Base-by-base conservation (phyloP, 352 stramenopile species). In the Phytopythium montanum region DNA sequence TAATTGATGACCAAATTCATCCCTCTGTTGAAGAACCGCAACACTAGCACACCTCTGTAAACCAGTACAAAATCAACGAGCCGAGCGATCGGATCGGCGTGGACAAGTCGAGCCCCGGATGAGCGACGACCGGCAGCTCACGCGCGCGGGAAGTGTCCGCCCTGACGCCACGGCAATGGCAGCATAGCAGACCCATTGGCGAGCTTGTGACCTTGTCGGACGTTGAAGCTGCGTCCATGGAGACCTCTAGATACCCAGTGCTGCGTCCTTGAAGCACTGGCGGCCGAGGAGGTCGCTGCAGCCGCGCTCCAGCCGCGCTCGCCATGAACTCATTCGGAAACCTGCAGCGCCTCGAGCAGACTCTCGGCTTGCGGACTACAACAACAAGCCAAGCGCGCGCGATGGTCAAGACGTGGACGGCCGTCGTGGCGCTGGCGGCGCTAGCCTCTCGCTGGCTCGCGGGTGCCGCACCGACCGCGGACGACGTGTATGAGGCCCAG, bases 381-480 rank as follows among this genome's bases (percentile, higher is more conserved):
- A n/a, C n/a, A n/a, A n/a, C n/a, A n/a, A n/a, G n/a, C n/a, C n/a
- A n/a, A n/a, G n/a, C n/a, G n/a, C n/a, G n/a, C 34, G 48, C n/a
- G 2, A 81, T 81, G 70, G 33, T 81, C 60, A 77, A 65, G 33
- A 70, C 62, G 56, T 83, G 70, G 67, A 13, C 69, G 36, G 51
- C 66, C 8, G 50, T 64, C 5, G 34, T 85, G 28, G 65, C 51
- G 2, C 60, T 66, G 54, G 60, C 65, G 34, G 68, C 63, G 36
- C 49, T 83, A 23, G 54, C 39, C 45, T 28, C 55, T 14, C 38
- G 66, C 31, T 36, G 9, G 1, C 28, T 54, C 0, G 49, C 59
- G 31, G 23, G 36, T 5, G 50, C 67, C 8, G 44, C 67, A 10
- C 59, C 62, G 33, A 31, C 49, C 21, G 56, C 45, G 5, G 65